Evolutionary conservation across 257 asterid genomes (phyloP).

Genomic region (Handroanthus guayacan): DNA sequence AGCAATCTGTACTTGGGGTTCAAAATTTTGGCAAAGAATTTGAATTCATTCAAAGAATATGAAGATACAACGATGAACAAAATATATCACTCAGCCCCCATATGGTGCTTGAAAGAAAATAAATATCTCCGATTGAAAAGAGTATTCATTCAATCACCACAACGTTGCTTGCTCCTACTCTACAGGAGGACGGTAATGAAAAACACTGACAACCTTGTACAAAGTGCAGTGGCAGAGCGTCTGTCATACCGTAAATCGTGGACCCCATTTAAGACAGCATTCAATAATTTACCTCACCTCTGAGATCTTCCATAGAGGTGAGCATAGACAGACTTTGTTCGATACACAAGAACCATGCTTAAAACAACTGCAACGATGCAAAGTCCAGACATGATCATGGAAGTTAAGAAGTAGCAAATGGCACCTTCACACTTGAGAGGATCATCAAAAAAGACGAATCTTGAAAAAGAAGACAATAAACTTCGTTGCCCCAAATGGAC

Average conservation of each 20-base stretch:
- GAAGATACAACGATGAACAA: conserved; percentile 29
- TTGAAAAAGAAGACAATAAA: conserved; percentile 47
- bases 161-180: conserved; percentile 19
- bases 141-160: conserved; percentile 8
- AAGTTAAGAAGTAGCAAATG: conserved; percentile 79
- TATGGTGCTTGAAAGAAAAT: conserved; percentile 5
- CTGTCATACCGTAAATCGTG: background rate
- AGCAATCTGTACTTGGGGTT: background rate
- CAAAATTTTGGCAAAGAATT: conserved; percentile 29
- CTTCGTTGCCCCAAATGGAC: conserved; percentile 38
- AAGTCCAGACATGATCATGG: conserved; percentile 77
- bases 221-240: background rate
- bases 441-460: conserved; percentile 47
- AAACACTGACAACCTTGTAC: conserved; percentile 11
- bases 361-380: conserved; percentile 70
- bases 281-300: conserved; percentile 26
- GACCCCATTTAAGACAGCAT: background rate
- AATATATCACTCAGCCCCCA: conserved; percentile 18
- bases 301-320: conserved; percentile 67
- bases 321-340: conserved; percentile 76
- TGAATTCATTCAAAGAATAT: conserved; percentile 21
- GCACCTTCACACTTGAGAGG: conserved; percentile 77
- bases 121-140: conserved; percentile 3
- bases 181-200: background rate
- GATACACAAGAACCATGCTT: conserved; percentile 77